phyloP scores from a whole-genome alignment of 2,329 filamentous ascomycete species.

The Trichoderma koningii region DNA sequence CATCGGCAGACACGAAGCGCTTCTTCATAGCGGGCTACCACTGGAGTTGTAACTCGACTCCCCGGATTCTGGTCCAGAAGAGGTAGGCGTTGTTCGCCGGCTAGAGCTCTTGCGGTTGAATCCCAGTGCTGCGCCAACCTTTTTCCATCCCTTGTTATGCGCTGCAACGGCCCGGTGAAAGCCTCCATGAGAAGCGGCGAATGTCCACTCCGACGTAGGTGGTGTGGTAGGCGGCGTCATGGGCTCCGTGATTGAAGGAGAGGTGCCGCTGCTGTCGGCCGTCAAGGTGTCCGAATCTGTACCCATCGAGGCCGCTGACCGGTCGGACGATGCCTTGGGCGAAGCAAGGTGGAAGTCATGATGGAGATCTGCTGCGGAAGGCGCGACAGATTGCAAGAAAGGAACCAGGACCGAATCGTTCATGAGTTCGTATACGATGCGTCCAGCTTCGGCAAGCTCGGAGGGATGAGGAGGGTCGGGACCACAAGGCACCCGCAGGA shows the following conservation, averaged over 20 bases:
- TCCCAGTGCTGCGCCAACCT: conserved; percentile 62
- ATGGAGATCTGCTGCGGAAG: conserved; percentile 41
- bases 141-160: conserved; percentile 64
- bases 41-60: conserved; percentile 10
- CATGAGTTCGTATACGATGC: conserved; percentile 94
- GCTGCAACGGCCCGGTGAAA: conserved; percentile 57
- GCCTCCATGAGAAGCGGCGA: conserved; percentile 54
- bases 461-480: conserved; percentile 71
- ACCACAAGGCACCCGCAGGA: conserved; percentile 61
- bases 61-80: conserved; percentile 46
- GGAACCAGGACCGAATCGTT: conserved; percentile 93
- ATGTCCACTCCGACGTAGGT: conserved; percentile 60
- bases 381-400: conserved; percentile 72
- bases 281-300: conserved; percentile 55
- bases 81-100: conserved; percentile 47
- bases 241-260: conserved; percentile 58
- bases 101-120: conserved; percentile 55
- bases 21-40: conserved; percentile 52
- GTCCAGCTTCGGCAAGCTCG: conserved; percentile 77
- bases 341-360: conserved; percentile 46
- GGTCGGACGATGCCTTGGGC: conserved; percentile 46
- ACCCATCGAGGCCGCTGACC: conserved; percentile 49
- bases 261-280: conserved; percentile 67
- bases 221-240: conserved; percentile 77
- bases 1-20: background rate